These are phyloP conservation scores for Ceratobasidium sp. DNA, from an alignment of 1,284 basidiomycete genomes.

Conservation along the genomic window DNA sequence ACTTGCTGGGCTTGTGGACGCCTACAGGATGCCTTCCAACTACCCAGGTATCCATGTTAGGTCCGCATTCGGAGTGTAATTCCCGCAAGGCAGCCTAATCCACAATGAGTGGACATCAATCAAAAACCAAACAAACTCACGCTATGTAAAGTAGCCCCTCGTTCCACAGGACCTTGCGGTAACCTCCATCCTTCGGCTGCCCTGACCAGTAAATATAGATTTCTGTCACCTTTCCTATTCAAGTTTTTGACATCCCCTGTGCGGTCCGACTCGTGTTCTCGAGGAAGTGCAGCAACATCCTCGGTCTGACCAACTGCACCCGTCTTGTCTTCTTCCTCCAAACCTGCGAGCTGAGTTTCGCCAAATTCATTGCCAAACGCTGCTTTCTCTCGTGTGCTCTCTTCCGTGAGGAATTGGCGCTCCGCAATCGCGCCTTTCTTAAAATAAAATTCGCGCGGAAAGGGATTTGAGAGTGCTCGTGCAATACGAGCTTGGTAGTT, in stretches of 20 bases:
- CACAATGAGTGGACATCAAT: neutral
- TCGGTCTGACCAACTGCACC: constrained; percentile 51
- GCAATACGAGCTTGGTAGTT: constrained; percentile 86
- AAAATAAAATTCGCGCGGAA: constrained; percentile 94
- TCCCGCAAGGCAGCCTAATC: constrained; percentile 75
- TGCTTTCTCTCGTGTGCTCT: constrained; percentile 72
- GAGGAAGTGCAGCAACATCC: constrained; percentile 68
- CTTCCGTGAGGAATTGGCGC: constrained; percentile 79
- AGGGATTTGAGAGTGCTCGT: constrained; percentile 88
- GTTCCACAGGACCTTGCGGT: constrained; percentile 73
- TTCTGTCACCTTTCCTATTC: constrained; percentile 83
- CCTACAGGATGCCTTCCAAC: constrained; percentile 80
- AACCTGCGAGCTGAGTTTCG: constrained; percentile 49
- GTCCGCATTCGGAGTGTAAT: constrained; percentile 72
- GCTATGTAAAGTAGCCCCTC: constrained; percentile 75
- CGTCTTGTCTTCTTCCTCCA: constrained; percentile 61
- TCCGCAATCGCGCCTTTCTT: constrained; percentile 90
- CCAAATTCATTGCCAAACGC: constrained; percentile 69
- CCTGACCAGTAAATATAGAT: constrained; percentile 84
- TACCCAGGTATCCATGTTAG: constrained; percentile 83
- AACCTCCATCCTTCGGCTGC: constrained; percentile 79
- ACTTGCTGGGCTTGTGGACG: constrained; percentile 62
- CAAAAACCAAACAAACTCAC: constrained; percentile 54
- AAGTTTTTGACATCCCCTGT: constrained; percentile 74
- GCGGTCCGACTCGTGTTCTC: constrained; percentile 71